These are phyloP conservation scores for Zoysia pacifica DNA, from an alignment of 176 grass and related monocot genomes.

Conservation along the genomic window DNA sequence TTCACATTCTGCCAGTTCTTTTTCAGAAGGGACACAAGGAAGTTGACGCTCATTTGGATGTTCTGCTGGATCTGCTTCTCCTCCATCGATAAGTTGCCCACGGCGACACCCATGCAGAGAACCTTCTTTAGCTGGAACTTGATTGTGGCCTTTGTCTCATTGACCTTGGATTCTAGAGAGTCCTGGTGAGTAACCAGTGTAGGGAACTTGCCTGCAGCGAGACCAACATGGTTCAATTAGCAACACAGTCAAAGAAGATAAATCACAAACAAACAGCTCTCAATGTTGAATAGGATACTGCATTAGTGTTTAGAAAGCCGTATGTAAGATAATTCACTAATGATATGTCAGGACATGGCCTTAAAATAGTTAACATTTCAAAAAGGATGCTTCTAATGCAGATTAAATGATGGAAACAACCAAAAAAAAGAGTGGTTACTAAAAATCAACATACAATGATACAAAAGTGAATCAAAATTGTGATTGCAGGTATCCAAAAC, in stretches of 20 bases:
- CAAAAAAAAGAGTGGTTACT: not conserved
- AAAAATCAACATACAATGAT: not conserved
- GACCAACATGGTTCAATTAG: slow-evolving; percentile 23
- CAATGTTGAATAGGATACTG: too few relatives aligned
- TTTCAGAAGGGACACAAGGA: slow-evolving; percentile 90
- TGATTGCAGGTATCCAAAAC: not conserved
- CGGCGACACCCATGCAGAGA: slow-evolving; percentile 97
- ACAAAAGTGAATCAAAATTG: not conserved
- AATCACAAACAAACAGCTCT: not conserved
- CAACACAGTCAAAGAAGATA: not conserved
- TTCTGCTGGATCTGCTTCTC: slow-evolving; percentile 98
- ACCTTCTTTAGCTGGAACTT: slow-evolving; percentile 99
- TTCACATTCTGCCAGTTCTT: slow-evolving; percentile 99
- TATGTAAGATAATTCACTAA: not conserved
- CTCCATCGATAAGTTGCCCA: slow-evolving; percentile 82
- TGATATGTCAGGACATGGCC: not conserved
- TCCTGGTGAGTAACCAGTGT: slow-evolving; percentile 85
- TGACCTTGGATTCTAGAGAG: slow-evolving; percentile 87
- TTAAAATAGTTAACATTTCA: not conserved
- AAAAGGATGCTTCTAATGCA: not conserved
- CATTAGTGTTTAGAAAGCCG: not conserved
- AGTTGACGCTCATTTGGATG: slow-evolving; percentile 94
- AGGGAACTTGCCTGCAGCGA: slow-evolving; percentile 77
- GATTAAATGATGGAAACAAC: not conserved
- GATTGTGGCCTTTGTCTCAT: slow-evolving; percentile 83